Conservation (phyloP, 768 basidiomycete species). For the Suillus americanus region DNA sequence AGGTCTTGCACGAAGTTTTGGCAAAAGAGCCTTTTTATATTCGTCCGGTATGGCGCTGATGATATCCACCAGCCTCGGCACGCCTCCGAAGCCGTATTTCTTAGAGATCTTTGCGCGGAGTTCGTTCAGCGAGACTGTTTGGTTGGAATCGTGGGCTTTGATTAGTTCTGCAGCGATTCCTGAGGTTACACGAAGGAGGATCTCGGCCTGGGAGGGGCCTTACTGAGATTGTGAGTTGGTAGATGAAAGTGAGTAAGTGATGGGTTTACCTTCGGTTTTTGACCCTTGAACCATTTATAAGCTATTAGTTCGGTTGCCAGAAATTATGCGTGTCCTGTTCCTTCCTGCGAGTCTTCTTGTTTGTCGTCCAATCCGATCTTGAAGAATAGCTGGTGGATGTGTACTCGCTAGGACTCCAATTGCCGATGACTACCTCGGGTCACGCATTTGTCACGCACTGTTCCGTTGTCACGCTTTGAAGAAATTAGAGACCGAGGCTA, state of each 20-base stretch:
- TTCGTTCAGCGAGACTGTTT: slow-evolving; percentile 82
- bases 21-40: slow-evolving; percentile 88
- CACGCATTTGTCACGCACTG: background rate
- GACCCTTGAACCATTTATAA: slow-evolving; percentile 40
- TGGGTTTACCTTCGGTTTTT: slow-evolving; percentile 35
- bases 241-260: background rate
- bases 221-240: background rate
- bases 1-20: slow-evolving; percentile 89
- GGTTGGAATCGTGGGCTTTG: slow-evolving; percentile 76
- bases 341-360: background rate
- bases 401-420: background rate
- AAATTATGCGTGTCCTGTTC: background rate
- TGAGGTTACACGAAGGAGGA: slow-evolving; percentile 86
- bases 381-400: background rate
- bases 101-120: slow-evolving; percentile 88
- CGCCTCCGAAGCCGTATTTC: slow-evolving; percentile 81
- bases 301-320: background rate
- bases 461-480: slow-evolving; percentile 3
- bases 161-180: slow-evolving; percentile 95
- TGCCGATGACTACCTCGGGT: background rate
- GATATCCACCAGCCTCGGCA: slow-evolving; percentile 94
- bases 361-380: slow-evolving; percentile 1
- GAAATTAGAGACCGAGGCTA: background rate
- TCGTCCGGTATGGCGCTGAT: slow-evolving; percentile 98
- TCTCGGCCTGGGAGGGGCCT: slow-evolving; percentile 89